Percentiles rank a stretch among this genome's conserved stretches.
These are phyloP conservation scores for Psilocybe azurescens DNA, from an alignment of 768 basidiomycete genomes.

Conservation along the genomic window DNA sequence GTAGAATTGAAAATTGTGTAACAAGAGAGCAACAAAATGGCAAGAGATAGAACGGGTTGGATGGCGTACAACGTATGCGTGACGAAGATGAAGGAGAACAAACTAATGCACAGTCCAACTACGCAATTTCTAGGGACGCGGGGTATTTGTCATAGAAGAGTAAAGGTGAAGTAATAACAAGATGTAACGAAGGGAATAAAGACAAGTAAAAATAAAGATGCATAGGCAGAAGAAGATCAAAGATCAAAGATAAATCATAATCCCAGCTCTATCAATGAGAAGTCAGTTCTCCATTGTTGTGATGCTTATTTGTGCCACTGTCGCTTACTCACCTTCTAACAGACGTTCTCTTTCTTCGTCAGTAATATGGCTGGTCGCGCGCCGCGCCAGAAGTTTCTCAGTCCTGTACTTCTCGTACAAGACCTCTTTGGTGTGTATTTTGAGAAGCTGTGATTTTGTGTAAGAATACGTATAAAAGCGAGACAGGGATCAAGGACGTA, in stretches of 20 bases:
- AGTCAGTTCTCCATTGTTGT: neutral
- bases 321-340: conserved; percentile 61
- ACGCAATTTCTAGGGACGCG: conserved; percentile 9
- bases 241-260: conserved; percentile 24
- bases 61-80: neutral
- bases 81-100: conserved; percentile 18
- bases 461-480: conserved; percentile 6
- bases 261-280: conserved; percentile 28
- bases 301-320: neutral
- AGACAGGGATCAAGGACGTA: conserved; percentile 35
- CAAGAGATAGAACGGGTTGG: conserved; percentile 9
- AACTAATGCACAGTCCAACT: conserved; percentile 21
- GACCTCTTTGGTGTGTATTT: conserved; percentile 84
- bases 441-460: conserved; percentile 61
- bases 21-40: conserved; percentile 6
- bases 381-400: conserved; percentile 86
- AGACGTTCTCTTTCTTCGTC: conserved; percentile 76
- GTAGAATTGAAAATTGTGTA: neutral
- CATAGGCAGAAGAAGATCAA: conserved; percentile 5
- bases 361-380: conserved; percentile 80
- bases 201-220: conserved; percentile 19
- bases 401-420: conserved; percentile 94
- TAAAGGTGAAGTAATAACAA: conserved; percentile 25
- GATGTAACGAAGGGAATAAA: conserved; percentile 14
- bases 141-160: conserved; percentile 26